These are phyloP conservation scores for Russula emetica DNA, from an alignment of 768 basidiomycete species.

Conservation along the genomic window DNA sequence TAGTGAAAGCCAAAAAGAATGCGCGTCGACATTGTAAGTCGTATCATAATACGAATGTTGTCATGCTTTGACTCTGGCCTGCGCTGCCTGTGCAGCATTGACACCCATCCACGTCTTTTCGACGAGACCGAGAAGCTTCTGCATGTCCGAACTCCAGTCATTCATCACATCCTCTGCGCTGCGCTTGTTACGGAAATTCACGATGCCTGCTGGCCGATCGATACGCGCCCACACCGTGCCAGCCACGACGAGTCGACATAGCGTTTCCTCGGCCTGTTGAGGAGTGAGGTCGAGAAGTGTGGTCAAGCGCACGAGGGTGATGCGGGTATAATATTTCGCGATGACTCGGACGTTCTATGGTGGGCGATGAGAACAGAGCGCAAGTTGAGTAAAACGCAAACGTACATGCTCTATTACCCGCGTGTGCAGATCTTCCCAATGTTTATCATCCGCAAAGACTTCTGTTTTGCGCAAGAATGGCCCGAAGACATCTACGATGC, in stretches of 20 bases:
- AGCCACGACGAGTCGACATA: slow-evolving; percentile 86
- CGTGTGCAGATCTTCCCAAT: slow-evolving; percentile 94
- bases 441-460: slow-evolving; percentile 72
- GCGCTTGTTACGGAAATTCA: slow-evolving; percentile 80
- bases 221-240: slow-evolving; percentile 92
- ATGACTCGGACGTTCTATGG: slow-evolving; percentile 91
- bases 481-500: slow-evolving; percentile 85
- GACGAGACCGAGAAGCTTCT: slow-evolving; percentile 80
- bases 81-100: slow-evolving; percentile 85
- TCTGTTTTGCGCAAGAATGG: slow-evolving; percentile 72
- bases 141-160: slow-evolving; percentile 97
- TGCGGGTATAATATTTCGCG: slow-evolving; percentile 90
- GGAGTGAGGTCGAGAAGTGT: slow-evolving; percentile 80
- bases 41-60: slow-evolving; percentile 2
- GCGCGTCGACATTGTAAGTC: background rate
- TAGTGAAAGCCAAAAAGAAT: background rate
- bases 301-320: slow-evolving; percentile 77
- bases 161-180: slow-evolving; percentile 93
- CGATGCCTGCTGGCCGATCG: slow-evolving; percentile 85
- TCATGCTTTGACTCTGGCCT: slow-evolving; percentile 54
- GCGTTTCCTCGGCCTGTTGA: slow-evolving; percentile 80
- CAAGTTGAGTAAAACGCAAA: slow-evolving; percentile 22
- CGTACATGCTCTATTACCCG: slow-evolving; percentile 95
- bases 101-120: slow-evolving; percentile 99
- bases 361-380: background rate